Evolutionary conservation across 768 basidiomycete species (phyloP).

Genomic region (button mushroom (Agaricus bisporus)): DNA sequence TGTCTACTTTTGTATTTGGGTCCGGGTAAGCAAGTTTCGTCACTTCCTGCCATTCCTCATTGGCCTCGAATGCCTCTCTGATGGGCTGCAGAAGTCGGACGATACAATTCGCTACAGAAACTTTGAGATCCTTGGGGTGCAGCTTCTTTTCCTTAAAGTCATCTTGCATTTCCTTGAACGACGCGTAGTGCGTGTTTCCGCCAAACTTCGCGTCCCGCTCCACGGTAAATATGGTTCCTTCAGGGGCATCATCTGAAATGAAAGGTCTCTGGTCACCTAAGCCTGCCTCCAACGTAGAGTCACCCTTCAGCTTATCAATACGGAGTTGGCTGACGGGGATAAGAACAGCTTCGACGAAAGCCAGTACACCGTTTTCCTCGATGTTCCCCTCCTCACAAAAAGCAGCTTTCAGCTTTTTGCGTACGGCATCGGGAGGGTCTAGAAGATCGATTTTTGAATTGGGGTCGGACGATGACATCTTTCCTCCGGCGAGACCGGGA

Average conservation of each 20-base stretch:
- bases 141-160: slow-evolving; percentile 74
- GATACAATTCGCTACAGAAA: slow-evolving; percentile 67
- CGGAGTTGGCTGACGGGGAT: slow-evolving; percentile 81
- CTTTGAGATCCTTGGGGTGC: slow-evolving; percentile 90
- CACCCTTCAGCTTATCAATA: slow-evolving; percentile 48
- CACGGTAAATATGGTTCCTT: slow-evolving; percentile 78
- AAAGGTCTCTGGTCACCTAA: slow-evolving; percentile 60
- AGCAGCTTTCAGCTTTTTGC: slow-evolving; percentile 85
- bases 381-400: slow-evolving; percentile 93
- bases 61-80: slow-evolving; percentile 65
- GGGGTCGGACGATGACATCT: slow-evolving; percentile 98
- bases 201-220: slow-evolving; percentile 76
- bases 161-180: slow-evolving; percentile 58
- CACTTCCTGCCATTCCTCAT: slow-evolving; percentile 74
- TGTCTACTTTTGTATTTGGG: slow-evolving; percentile 53
- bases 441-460: slow-evolving; percentile 99
- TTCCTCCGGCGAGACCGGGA: slow-evolving; percentile 88
- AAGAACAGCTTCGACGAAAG: slow-evolving; percentile 82
- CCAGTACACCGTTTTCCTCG: slow-evolving; percentile 81
- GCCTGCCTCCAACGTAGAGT: slow-evolving; percentile 39
- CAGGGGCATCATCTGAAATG: slow-evolving; percentile 61
- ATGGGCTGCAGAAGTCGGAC: slow-evolving; percentile 75
- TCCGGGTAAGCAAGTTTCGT: slow-evolving; percentile 83
- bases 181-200: slow-evolving; percentile 68
- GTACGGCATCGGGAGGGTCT: slow-evolving; percentile 75